Percentiles rank a stretch among this genome's conserved stretches.
phyloP scores from a whole-genome alignment of 192 early-diverging fungal species.

The Cladochytrium replicatum region DNA sequence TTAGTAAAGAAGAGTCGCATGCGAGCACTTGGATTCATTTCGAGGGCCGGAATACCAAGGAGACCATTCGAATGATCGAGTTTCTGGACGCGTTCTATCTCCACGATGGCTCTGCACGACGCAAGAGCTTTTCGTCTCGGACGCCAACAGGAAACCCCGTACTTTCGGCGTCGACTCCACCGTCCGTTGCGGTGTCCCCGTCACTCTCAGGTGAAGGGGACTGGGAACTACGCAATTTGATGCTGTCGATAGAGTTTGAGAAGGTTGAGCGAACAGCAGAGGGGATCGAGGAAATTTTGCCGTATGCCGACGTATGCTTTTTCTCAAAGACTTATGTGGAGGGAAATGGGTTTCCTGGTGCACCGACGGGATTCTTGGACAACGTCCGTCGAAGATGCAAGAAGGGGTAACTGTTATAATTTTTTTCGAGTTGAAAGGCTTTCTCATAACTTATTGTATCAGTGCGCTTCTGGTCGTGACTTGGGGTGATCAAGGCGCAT shows the following conservation, averaged over 20 bases:
- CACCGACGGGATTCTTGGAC: slow-evolving; percentile 24
- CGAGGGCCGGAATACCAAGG: slow-evolving; percentile 48
- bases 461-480: slow-evolving; percentile 55
- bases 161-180: background rate
- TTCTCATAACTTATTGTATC: slow-evolving; percentile 1
- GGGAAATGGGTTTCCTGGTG: slow-evolving; percentile 39
- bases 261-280: slow-evolving; percentile 52
- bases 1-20: slow-evolving; percentile 8
- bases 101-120: slow-evolving; percentile 1
- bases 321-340: slow-evolving; percentile 58
- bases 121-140: background rate
- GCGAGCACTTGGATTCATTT: slow-evolving; percentile 56
- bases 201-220: background rate
- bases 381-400: slow-evolving; percentile 17
- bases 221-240: slow-evolving; percentile 16
- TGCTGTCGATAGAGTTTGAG: slow-evolving; percentile 60
- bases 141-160: slow-evolving; percentile 4
- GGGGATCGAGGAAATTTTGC: slow-evolving; percentile 45
- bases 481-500: slow-evolving; percentile 50
- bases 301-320: slow-evolving; percentile 49
- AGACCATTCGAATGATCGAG: slow-evolving; percentile 43
- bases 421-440: slow-evolving; percentile 17
- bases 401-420: slow-evolving; percentile 19
- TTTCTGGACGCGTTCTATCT: slow-evolving; percentile 30
- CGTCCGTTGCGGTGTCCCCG: background rate